These are phyloP conservation scores for Voacanga thouarsii DNA, from an alignment of 257 asterid species.

Conservation along the genomic window DNA sequence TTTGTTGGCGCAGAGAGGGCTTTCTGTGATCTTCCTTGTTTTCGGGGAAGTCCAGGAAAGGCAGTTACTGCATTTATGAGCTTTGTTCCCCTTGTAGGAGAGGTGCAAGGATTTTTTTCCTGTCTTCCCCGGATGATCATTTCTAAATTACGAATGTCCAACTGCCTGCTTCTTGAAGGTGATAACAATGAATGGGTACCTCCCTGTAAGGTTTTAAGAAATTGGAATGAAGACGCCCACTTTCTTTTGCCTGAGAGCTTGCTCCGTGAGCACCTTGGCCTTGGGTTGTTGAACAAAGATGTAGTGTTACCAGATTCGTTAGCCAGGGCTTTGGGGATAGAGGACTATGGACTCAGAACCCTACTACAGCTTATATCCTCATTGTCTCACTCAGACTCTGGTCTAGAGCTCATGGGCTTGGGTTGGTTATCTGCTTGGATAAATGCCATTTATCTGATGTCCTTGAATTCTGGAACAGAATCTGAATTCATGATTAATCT, in stretches of 20 bases:
- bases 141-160: slow-evolving; percentile 73
- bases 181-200: slow-evolving; percentile 67
- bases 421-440: slow-evolving; percentile 80
- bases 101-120: slow-evolving; percentile 90
- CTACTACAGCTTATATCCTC: slow-evolving; percentile 57
- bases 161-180: slow-evolving; percentile 75
- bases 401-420: slow-evolving; percentile 65
- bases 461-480: slow-evolving; percentile 36
- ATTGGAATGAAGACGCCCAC: slow-evolving; percentile 78
- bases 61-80: slow-evolving; percentile 82
- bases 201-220: slow-evolving; percentile 84
- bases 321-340: slow-evolving; percentile 81
- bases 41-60: slow-evolving; percentile 55
- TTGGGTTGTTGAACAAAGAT: slow-evolving; percentile 78
- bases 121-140: slow-evolving; percentile 77
- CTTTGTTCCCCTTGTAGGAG: slow-evolving; percentile 83
- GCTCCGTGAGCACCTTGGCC: slow-evolving; percentile 79
- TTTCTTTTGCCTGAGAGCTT: slow-evolving; percentile 63
- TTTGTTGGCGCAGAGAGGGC: slow-evolving; percentile 70
- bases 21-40: slow-evolving; percentile 86
- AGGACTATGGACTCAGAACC: slow-evolving; percentile 80
- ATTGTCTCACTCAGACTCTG: slow-evolving; percentile 51
- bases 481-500: slow-evolving; percentile 51
- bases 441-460: slow-evolving; percentile 54
- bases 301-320: slow-evolving; percentile 72